Conservation (phyloP, 805 yeast species). For the Metschnikowia orientalis region DNA sequence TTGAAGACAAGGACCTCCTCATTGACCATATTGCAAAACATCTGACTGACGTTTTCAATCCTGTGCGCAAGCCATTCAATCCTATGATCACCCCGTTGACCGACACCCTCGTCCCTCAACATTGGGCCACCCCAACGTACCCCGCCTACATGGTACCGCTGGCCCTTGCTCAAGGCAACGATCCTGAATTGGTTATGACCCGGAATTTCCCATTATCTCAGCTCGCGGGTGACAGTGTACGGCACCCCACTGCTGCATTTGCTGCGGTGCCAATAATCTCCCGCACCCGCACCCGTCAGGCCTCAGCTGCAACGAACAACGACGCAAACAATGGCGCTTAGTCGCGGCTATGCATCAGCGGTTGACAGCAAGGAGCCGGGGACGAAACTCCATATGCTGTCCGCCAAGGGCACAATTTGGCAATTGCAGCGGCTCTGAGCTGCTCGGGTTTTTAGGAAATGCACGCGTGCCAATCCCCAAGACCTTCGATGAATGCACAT, state of each 20-base stretch:
- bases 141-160: constrained; percentile 4
- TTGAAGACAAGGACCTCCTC: constrained; percentile 15
- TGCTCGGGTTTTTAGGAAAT: no score
- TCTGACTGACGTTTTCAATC: constrained; percentile 37
- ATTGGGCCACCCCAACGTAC: constrained; percentile 28
- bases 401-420: no score
- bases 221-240: constrained; percentile 2
- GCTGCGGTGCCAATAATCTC: constrained; percentile 1
- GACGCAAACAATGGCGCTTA: constrained; percentile 1
- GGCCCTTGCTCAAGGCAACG: constrained; percentile 1
- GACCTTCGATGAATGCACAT: no score
- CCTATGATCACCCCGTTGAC: constrained; percentile 37
- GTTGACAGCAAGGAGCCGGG: no score
- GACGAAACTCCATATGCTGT: no score
- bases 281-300: constrained; percentile 3
- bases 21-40: constrained; percentile 23
- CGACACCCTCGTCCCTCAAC: constrained; percentile 33
- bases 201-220: constrained; percentile 15
- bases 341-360: no score
- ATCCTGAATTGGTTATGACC: constrained; percentile 15
- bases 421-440: no score
- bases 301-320: constrained; percentile 1
- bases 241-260: constrained; percentile 1
- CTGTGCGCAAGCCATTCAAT: constrained; percentile 32
- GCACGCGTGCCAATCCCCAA: no score